Percentiles rank a stretch among this genome's conserved stretches.
These are phyloP conservation scores for Sporothrix globosa DNA, from an alignment of 2,329 filamentous ascomycete species.

Conservation along the genomic window DNA sequence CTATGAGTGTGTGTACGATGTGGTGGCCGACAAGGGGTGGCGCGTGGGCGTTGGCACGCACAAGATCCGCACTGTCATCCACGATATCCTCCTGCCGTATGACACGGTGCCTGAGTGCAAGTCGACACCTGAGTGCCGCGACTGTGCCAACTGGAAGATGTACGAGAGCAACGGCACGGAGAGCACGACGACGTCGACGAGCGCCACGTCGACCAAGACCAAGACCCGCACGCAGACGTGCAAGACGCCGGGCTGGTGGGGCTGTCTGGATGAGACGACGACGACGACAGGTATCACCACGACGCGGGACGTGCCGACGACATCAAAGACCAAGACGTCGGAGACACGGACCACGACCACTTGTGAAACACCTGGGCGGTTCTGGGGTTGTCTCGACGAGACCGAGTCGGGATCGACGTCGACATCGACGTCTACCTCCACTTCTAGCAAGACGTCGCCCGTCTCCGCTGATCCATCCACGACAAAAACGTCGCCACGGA, in stretches of 20 bases:
- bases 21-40: conserved; percentile 89
- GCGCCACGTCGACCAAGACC: conserved; percentile 57
- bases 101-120: conserved; percentile 77
- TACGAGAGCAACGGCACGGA: conserved; percentile 90
- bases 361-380: conserved; percentile 67
- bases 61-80: conserved; percentile 85
- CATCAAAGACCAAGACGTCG: conserved; percentile 50
- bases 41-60: conserved; percentile 89
- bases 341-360: conserved; percentile 55
- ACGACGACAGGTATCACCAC: conserved; percentile 53
- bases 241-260: conserved; percentile 89
- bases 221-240: conserved; percentile 77
- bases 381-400: conserved; percentile 63
- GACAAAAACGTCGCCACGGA: not conserved
- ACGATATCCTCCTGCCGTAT: conserved; percentile 83
- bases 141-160: conserved; percentile 93
- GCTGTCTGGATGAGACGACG: conserved; percentile 70
- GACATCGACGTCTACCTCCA: conserved; percentile 39
- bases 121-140: conserved; percentile 76
- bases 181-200: conserved; percentile 59
- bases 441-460: conserved; percentile 39
- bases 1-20: conserved; percentile 86
- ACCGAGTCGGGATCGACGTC: conserved; percentile 40
- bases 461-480: not conserved
- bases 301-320: conserved; percentile 45